Evolutionary conservation across 1,284 basidiomycete genomes (phyloP).

Genomic region (Farysia itapuensis): DNA sequence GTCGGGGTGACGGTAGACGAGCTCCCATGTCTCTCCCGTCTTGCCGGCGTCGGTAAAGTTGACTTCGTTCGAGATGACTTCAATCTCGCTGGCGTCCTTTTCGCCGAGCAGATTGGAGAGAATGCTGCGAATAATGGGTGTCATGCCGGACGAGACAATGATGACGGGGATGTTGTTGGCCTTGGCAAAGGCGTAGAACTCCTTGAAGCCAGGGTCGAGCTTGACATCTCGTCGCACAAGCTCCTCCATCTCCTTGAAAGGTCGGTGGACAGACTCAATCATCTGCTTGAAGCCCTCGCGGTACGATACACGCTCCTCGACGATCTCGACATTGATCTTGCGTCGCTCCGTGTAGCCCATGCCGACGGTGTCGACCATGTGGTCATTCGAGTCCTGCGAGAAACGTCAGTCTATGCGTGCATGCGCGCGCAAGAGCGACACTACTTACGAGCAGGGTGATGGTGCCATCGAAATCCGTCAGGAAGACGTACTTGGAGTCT

Average conservation of each 20-base stretch:
- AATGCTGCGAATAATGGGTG: constrained; percentile 57
- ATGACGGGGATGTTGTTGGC: constrained; percentile 56
- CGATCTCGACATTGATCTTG: constrained; percentile 59
- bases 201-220: constrained; percentile 59
- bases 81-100: constrained; percentile 56
- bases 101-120: constrained; percentile 58
- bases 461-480: constrained; percentile 58
- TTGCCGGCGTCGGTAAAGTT: constrained; percentile 56
- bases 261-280: constrained; percentile 54
- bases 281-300: constrained; percentile 58
- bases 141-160: constrained; percentile 58
- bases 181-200: constrained; percentile 58
- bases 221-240: constrained; percentile 54
- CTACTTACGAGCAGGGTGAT: constrained; percentile 47
- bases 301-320: constrained; percentile 53
- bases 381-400: constrained; percentile 55
- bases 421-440: neutral
- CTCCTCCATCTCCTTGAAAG: constrained; percentile 56
- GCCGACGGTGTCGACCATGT: constrained; percentile 59
- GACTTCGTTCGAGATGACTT: constrained; percentile 59
- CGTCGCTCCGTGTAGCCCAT: constrained; percentile 59
- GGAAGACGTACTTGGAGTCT: constrained; percentile 55
- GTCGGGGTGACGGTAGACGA: constrained; percentile 58
- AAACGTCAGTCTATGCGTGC: too few species aligned
- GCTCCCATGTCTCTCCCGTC: constrained; percentile 54